Base-by-base conservation (phyloP, 306 rosid genomes). In the Chamaecrista fasciculata region DNA sequence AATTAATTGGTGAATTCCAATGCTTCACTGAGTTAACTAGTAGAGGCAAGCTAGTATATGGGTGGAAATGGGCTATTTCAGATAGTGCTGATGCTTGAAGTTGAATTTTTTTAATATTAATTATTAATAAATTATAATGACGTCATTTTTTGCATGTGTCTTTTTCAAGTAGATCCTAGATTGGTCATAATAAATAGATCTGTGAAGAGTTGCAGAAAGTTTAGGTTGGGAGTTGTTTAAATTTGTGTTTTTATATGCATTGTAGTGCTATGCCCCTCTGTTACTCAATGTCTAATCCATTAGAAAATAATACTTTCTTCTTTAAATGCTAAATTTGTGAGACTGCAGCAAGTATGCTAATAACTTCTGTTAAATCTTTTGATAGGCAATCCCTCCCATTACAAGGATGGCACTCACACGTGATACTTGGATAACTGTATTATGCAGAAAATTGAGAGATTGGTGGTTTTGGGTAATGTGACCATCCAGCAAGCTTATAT, bases 391-490 rank as follows among this genome's bases (percentile, higher is more conserved):
- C 77, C 99, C 99, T 81, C 99, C 99, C 47, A 67, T 95, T 73
- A 95, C 92, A 3, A 83, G 99, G 70, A 89, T 91, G 96, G 99
- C 99, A 62, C 97, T 95, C 70, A 95, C 99, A 53, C 91, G 96
- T 48, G 91, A 87, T 78, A 87, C 97, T 20, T 95, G 99, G 99
- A 80, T 95, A 80, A 95, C 99, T 0, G 93, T 91, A 52, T 84
- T 95, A 71, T 95, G 99, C 86, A 81, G 99, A 80, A 95, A 95
- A 87, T 82, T 95, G 84, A 89, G 96, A 82, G 99, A 91, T 67
- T 95, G 99, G 99, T 95, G 99, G 99, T 95, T 85, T 76, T 95
- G 99, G 99, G 99, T 95, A 91, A 81, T n/a, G 67, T 46, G 24
- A 61, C 62, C 51, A 40, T 67, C 68, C 25, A 56, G 71, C 70